Base-by-base conservation (phyloP, 306 rosid genomes). In the Astragalus glycyphyllos region DNA sequence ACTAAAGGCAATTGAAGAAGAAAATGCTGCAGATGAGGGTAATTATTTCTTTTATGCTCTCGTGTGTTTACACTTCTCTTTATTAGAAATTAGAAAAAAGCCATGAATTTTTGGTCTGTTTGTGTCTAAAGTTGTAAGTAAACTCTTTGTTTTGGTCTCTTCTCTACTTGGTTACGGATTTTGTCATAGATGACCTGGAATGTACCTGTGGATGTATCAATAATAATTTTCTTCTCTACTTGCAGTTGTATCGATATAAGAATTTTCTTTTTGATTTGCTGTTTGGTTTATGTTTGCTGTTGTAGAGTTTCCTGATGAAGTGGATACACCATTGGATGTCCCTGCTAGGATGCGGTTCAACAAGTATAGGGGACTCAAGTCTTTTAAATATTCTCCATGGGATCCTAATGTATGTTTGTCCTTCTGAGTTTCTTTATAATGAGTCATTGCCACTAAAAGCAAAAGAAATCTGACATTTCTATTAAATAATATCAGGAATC, bases 271-370 rank as follows among this genome's bases (percentile, higher is more conserved):
- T 54, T 68, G 11, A 45, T 62, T 32, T 51, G 65, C 17, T 32
- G 48, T 53, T 47, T 68, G 8, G 26, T 62, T 15, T 51, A 69
- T 26, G 11, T 77, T 79, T 50, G 34, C 59, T 50, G 48, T 77
- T 81, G 14, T 87, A 92, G 98, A 92, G 75, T 88, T 69, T 78
- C 98, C 97, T 0, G 97, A 92, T 84, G 98, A 92, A 85, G 97
- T 92, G 55, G 98, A 92, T 77, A 84, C 98, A 54, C 98, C 98
- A 12, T n/a, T 92, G 42, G 98, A 92, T 38, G 64, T 73, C 72
- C 88, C 93, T 73, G 96, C 97, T 65, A 88, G 93, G 82, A 86
- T 81, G 76, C 90, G 97, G 46, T 92, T 88, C 76, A 89, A 90
- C 4, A 92, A 88, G 75, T 92, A 90, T 70, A 85, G 98, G 79